Evolutionary conservation across 768 basidiomycete species (phyloP).

Genomic region (Bullera alba): DNA sequence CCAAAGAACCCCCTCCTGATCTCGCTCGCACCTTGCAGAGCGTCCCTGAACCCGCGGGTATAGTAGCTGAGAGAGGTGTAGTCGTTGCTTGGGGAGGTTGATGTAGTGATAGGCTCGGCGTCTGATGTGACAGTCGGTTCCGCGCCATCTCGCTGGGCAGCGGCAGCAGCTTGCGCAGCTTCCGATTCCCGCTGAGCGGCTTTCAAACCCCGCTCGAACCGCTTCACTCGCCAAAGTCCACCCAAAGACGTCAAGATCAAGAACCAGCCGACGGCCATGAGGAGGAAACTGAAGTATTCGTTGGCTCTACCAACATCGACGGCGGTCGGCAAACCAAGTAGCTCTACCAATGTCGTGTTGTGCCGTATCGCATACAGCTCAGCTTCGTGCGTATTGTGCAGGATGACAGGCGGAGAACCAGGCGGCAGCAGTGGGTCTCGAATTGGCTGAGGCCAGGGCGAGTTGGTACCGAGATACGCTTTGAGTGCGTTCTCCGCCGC

Average conservation of each 20-base stretch:
- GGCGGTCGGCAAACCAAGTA: constrained; percentile 33
- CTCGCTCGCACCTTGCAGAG: constrained; percentile 22
- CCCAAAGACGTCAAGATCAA: constrained; percentile 74
- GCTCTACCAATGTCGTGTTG: constrained; percentile 36
- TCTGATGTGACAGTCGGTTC: constrained; percentile 3
- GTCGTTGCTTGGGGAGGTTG: constrained; percentile 3
- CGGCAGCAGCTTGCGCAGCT: constrained; percentile 28
- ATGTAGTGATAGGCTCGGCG: not conserved
- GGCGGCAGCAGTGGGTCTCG: constrained; percentile 12
- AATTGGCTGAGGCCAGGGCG: constrained; percentile 29
- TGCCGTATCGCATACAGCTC: constrained; percentile 31
- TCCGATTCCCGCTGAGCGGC: constrained; percentile 30
- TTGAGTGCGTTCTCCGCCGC: constrained; percentile 35
- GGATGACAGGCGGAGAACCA: constrained; percentile 19
- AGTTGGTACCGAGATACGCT: constrained; percentile 28
- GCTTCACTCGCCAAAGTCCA: constrained; percentile 52
- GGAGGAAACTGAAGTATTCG: constrained; percentile 84
- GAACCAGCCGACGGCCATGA: constrained; percentile 91
- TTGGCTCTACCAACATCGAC: constrained; percentile 51
- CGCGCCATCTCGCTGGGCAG: constrained; percentile 12
- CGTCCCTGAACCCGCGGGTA: constrained; percentile 20
- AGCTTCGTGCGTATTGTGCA: constrained; percentile 35
- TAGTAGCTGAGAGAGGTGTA: constrained; percentile 21
- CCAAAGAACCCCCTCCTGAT: constrained; percentile 33
- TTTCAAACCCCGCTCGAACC: constrained; percentile 35